Evolutionary conservation across 768 basidiomycete genomes (phyloP).

Genomic region (Boletus sp.): DNA sequence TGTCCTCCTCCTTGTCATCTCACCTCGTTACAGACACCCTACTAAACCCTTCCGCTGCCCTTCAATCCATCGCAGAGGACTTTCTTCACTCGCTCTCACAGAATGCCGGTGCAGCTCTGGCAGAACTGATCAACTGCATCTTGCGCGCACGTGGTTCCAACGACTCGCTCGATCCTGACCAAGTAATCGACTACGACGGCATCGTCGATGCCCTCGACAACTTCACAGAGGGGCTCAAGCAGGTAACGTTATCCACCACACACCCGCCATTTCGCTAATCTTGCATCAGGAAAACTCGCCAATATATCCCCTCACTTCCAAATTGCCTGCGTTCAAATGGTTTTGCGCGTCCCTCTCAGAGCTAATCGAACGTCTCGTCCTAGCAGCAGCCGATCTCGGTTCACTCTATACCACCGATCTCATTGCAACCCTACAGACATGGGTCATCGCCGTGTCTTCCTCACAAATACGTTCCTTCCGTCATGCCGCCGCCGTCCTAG

Average conservation of each 20-base stretch:
- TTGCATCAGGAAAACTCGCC: constrained; percentile 70
- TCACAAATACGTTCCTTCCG: constrained; percentile 94
- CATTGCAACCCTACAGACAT: constrained; percentile 79
- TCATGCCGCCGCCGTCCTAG: constrained; percentile 92
- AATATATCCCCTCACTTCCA: constrained; percentile 88
- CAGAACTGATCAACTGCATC: constrained; percentile 88
- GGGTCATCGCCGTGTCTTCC: constrained; percentile 94
- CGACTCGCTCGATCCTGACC: constrained; percentile 78
- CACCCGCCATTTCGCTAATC: background rate
- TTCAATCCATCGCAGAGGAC: constrained; percentile 87
- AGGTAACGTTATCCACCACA: constrained; percentile 41
- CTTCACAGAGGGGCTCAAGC: constrained; percentile 85
- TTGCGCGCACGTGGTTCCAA: constrained; percentile 92
- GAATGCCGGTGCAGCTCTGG: constrained; percentile 64
- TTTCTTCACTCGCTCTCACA: constrained; percentile 82
- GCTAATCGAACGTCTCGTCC: constrained; percentile 77
- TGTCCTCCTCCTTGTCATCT: background rate
- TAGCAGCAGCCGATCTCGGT: constrained; percentile 74
- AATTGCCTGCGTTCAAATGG: constrained; percentile 79
- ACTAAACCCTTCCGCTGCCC: constrained; percentile 79
- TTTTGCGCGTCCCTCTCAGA: constrained; percentile 85
- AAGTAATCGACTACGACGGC: constrained; percentile 89
- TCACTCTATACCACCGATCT: constrained; percentile 78
- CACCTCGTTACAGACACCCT: constrained; percentile 69
- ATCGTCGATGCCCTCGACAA: constrained; percentile 73